Conservation (phyloP, 2,329 filamentous ascomycete species). For the Apiospora kogelbergensis region DNA sequence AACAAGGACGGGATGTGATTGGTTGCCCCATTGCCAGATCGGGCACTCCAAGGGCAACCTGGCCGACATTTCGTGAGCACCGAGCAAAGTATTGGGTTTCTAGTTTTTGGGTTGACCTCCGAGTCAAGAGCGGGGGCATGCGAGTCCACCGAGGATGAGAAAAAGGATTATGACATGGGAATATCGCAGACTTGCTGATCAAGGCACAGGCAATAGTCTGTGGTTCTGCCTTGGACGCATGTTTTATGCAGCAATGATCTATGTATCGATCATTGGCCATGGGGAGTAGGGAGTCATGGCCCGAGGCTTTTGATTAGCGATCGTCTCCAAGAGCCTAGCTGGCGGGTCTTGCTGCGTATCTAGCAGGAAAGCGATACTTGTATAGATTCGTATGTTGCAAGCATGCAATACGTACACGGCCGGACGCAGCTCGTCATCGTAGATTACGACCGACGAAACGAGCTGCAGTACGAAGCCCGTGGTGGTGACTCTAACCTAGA, state of each 20-base stretch:
- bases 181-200: not conserved
- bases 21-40: not conserved
- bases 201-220: not conserved
- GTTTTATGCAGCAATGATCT: not conserved
- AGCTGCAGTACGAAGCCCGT: not conserved
- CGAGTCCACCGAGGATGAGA: not conserved
- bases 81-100: not conserved
- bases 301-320: slow-evolving; percentile 1
- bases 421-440: not conserved
- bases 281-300: not conserved
- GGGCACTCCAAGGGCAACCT: not conserved
- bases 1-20: not conserved
- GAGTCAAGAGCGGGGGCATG: not conserved
- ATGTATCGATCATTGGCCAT: not conserved
- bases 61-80: not conserved
- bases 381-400: not conserved
- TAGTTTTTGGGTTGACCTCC: not conserved
- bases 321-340: not conserved
- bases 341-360: not conserved
- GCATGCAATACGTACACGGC: not conserved
- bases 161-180: not conserved
- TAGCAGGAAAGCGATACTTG: not conserved
- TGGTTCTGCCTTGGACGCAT: not conserved
- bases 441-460: not conserved
- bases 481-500: not conserved